Evolutionary conservation across 2,329 filamentous ascomycete species (phyloP), one percentile per base, ranked within the genome.

Genomic region (Fusarium ramigenum): DNA sequence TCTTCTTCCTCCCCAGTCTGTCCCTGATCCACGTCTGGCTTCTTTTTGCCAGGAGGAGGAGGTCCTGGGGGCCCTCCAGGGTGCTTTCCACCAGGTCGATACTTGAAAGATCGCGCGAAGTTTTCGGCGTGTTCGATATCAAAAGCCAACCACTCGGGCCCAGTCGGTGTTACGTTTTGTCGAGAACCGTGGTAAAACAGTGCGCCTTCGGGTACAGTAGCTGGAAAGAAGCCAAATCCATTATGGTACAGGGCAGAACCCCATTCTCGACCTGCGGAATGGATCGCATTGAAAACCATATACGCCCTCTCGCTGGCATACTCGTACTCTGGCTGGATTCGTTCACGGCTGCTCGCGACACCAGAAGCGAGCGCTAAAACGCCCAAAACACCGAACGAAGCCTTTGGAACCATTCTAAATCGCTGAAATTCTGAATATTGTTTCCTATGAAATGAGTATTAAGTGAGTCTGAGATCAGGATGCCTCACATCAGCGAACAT

Each of bases 191-290:
- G 93, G 75, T 94, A 93, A 15, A 94, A 80, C 40, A 91, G 82
- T 1, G 90, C 92, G 7, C 90, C 91, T 23, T 84, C 83, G 0
- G 92, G 92, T 2, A 95, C 86, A 0, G 86, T 87, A 2, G 88
- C 92, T 0, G 92, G 84, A 75, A 94, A 93, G 74, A 93, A 87
- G 3, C 90, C 90, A 86, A 95, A 91, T 62, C 93, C 93, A 78
- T 95, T 95, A 80, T 95, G 93, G 66, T 93, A 87, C 6, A 93
- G 78, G 0, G 91, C 91, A 0, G 91, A 93, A 3, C 91, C 92
- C 89, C 91, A 95, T 83, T 94, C 92, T 40, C 93, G 87, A 84
- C 93, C 90, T 2, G 92, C 91, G 15, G 90, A 90, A 72, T 94
- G 90, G 23, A 94, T 84, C 21, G 91, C 87, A 77, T 94, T 94